Evolutionary conservation across 1,284 basidiomycete genomes (phyloP), one percentile per base, ranked within the genome.

Genomic region (Ganoderma sp.): DNA sequence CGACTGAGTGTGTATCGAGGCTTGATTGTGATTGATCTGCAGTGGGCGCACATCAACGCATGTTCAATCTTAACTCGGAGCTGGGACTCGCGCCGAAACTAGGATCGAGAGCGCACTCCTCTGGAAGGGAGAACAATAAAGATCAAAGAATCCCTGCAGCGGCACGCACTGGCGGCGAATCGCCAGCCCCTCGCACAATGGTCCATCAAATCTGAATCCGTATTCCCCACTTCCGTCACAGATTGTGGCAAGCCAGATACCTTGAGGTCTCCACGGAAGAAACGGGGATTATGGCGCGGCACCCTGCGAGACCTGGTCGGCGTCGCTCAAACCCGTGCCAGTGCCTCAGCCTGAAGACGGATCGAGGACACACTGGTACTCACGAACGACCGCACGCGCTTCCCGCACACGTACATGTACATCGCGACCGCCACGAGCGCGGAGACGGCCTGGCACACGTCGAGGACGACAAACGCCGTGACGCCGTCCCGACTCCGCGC

Each of bases 331-430:
- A 22, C 4, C 25, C 25, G 25, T 28, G 25, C n/a, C 9, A 37
- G 4, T 4, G 48, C 15, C 1, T 6, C 15, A 45, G 17, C 4
- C 25, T 28, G 25, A 28, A 28, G 17, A 28, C 19, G 9, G n/a
- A 9, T 8, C 19, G 15, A 8, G 15, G 45, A 48, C 8, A 19
- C 3, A 22, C 25, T 28, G 25, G 12, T 8, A 79, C 82, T 76
- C 69, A 83, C 82, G 67, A 77, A 82, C 1, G 82, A 80, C 67
- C 82, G 71, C n/a, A 79, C 79, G 32, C 81, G 75, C 74, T 83
- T 83, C 22, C 82, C 81, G 63, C 74, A 28, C 25, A 28, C 25
- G 25, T 28, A 82, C 41, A 83, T 73, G 70, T 82, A 82, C 81
- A 83, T 82, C 34, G 82, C 81, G 28, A 83, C 75, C 7, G 79